These are phyloP conservation scores for Fusarium hostae DNA, from an alignment of 2,329 filamentous ascomycete genomes.

Conservation along the genomic window DNA sequence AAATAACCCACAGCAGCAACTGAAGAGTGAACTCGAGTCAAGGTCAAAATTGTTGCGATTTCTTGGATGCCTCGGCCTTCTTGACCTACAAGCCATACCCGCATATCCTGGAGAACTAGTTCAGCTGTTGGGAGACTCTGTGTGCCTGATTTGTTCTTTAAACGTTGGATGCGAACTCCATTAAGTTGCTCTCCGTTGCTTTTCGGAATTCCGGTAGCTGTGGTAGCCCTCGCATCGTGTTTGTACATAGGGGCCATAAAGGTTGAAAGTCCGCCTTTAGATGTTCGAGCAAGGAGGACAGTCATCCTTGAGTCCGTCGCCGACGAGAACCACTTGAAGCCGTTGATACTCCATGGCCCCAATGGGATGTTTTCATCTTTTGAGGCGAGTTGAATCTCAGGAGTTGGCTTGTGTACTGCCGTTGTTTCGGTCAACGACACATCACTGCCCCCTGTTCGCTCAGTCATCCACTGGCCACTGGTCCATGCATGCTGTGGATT, in stretches of 20 bases:
- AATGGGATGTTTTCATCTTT: conserved; percentile 50
- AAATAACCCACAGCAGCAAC: conserved; percentile 63
- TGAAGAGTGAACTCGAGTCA: conserved; percentile 70
- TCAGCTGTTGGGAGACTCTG: conserved; percentile 77
- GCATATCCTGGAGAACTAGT: conserved; percentile 71
- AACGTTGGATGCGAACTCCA: conserved; percentile 72
- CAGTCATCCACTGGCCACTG: conserved; percentile 83
- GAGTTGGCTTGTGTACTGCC: conserved; percentile 51
- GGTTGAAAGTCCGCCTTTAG: conserved; percentile 40
- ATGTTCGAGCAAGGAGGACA: conserved; percentile 71
- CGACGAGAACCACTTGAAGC: conserved; percentile 71
- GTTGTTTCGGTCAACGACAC: conserved; percentile 75
- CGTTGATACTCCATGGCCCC: conserved; percentile 69
- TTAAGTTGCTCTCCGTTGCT: conserved; percentile 63
- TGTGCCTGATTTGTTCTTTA: conserved; percentile 80
- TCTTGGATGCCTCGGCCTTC: conserved; percentile 75
- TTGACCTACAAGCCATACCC: conserved; percentile 73
- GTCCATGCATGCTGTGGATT: conserved; percentile 69
- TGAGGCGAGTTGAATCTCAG: conserved; percentile 13
- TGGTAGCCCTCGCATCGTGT: conserved; percentile 48
- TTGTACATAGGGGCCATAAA: conserved; percentile 74
- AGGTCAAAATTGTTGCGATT: conserved; percentile 74
- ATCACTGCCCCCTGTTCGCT: conserved; percentile 75
- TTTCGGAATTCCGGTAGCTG: conserved; percentile 41
- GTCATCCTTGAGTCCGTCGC: conserved; percentile 59